Evolutionary conservation across 2,329 filamentous ascomycete species (phyloP).

Genomic region (Albifimbria verrucaria): DNA sequence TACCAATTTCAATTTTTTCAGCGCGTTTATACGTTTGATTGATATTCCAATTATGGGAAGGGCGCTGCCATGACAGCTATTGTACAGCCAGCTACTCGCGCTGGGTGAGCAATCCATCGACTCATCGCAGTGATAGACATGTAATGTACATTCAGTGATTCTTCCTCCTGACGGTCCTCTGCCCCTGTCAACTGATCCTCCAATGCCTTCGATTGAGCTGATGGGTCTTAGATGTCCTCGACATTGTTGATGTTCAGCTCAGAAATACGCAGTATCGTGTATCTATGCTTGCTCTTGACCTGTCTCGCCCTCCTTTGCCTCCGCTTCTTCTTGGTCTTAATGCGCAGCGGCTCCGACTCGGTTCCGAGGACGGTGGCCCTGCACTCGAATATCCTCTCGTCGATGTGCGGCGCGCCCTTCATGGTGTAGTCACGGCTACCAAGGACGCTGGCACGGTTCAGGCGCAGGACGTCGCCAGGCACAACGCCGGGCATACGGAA

Average conservation of each 20-base stretch:
- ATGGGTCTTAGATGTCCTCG: conserved; percentile 33
- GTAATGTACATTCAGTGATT: background rate
- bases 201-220: conserved; percentile 7
- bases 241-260: conserved; percentile 65
- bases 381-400: conserved; percentile 81
- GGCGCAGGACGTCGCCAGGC: conserved; percentile 80
- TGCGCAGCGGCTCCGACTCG: conserved; percentile 74
- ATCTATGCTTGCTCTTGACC: conserved; percentile 86
- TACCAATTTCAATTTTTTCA: conserved; percentile 18
- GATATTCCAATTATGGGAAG: background rate
- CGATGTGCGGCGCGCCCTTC: conserved; percentile 76
- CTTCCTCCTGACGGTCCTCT: background rate
- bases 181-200: background rate
- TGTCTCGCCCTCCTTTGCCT: conserved; percentile 70
- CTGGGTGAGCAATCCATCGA: background rate
- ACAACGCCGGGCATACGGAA: conserved; percentile 74
- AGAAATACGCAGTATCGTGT: conserved; percentile 80
- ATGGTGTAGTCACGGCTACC: conserved; percentile 90
- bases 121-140: conserved; percentile 2
- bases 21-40: conserved; percentile 4
- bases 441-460: conserved; percentile 79
- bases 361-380: conserved; percentile 80
- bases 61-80: conserved; percentile 14
- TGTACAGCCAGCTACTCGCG: conserved; percentile 22
- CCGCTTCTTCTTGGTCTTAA: conserved; percentile 79